A percentile compares a stretch with the other conserved stretches of the same genome.
Conservation (phyloP, 495 filamentous ascomycete species). For the Ascodesmis nigricans region DNA sequence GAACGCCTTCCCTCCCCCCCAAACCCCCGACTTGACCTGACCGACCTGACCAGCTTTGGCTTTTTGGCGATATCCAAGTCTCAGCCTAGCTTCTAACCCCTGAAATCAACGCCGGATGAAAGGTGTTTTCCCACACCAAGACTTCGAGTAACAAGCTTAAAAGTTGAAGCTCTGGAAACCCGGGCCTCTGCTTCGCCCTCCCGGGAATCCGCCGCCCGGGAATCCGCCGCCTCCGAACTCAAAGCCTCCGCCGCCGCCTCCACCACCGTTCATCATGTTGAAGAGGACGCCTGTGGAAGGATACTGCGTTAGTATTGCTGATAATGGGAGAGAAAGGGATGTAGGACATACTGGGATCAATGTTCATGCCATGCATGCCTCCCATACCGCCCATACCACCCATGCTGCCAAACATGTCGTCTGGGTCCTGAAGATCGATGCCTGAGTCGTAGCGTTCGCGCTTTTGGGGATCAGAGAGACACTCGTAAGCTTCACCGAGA, state of each 20-base stretch:
- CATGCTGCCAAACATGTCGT: constrained; percentile 60
- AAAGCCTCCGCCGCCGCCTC: constrained; percentile 29
- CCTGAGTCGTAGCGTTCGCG: constrained; percentile 79
- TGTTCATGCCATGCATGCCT: constrained; percentile 24
- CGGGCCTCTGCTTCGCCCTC: no score
- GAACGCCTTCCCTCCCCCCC: no score
- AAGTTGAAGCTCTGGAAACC: no score
- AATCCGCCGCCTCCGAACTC: constrained; percentile 25
- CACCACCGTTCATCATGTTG: constrained; percentile 41
- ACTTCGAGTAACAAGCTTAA: no score
- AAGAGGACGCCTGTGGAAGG: constrained; percentile 34
- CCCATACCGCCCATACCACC: constrained; percentile 37
- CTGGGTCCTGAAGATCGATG: constrained; percentile 69
- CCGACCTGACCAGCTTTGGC: no score
- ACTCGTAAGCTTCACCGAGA: constrained; percentile 21
- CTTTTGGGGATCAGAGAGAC: constrained; percentile 33
- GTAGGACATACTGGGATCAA: constrained; percentile 31
- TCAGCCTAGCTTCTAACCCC: no score
- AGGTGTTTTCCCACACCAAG: no score
- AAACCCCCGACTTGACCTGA: no score
- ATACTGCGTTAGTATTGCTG: constrained; percentile 3
- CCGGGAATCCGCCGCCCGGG: constrained; percentile 22
- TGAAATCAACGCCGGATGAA: no score
- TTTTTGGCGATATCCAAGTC: no score
- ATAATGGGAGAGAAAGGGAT: not conserved